Base-by-base conservation (phyloP, 2,329 filamentous ascomycete genomes). In the Cadophora sp. region DNA sequence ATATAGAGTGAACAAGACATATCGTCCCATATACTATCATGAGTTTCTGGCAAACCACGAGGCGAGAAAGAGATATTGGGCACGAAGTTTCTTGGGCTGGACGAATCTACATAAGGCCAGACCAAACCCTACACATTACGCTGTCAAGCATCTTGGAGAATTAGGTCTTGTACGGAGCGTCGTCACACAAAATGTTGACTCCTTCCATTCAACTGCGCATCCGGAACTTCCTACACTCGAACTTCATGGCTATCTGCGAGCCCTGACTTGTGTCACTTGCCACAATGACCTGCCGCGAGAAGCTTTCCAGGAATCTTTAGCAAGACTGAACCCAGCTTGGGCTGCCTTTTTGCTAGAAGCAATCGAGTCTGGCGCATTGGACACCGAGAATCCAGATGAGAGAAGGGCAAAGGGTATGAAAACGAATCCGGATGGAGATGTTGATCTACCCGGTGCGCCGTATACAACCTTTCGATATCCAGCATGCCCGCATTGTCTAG, bases 151-250 rank as follows among this genome's bases (percentile, higher is more conserved):
- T 71, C 82, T 98, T 43, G 92, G 88, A 2, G 80, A 85, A 4
- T 82, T 96, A 72, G 94, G 94, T 2, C 80, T 94, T 61, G 83
- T 97, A 51, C 87, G 86, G 67, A 88, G 83, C 64, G 92, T 97
- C 68, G 89, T 99, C 73, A 98, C 96, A 50, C 96, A 99, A 79
- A 98, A 98, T 77, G 96, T 99, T 62, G 96, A 99, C 81, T 97
- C 94, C 2, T 97, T 99, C 78, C 96, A 99, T 79, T 84, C 86
- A 2, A 81, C 82, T 68, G 91, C 93, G 0, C 94, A 97, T 79
- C 92, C 94, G 0, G 77, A 83, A 11, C 80, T 94, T 53, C 86
- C 88, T 6, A 96, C 92, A 11, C 83, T 97, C 56, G 95, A 98
- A 80, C 85, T 99, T 61, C 96, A 99, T 79, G 96, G 96, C 73